Base-by-base conservation (phyloP, 1,284 basidiomycete species). In the Moesziomyces antarcticus region DNA sequence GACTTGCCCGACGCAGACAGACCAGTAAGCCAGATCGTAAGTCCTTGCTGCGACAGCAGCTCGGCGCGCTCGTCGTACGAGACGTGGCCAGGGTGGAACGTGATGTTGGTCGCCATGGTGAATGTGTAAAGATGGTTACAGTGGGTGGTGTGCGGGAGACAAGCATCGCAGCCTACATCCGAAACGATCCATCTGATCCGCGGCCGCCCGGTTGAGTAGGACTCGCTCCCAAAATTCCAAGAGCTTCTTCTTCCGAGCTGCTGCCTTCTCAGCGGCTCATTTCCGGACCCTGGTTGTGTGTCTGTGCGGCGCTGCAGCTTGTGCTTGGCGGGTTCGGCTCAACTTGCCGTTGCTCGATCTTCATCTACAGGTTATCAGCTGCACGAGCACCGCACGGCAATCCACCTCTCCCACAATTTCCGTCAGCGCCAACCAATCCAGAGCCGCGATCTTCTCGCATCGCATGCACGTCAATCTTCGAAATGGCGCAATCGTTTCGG, bases 91-190 rank as follows among this genome's bases (percentile, higher is more conserved):
- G 87, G 85, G 88, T 94, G 92, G 85, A 93, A 93, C 60, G 91
- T 92, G 82, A 95, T 93, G 86, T 94, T 93, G 57, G 91, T 91
- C 33, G 92, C 89, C 92, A 93, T 93, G 24, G 50, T 78, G 56
- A 25, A 14, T 21, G 18, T 24, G 37, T 21, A 20, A n/a, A 8
- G 24, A 25, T 18, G 14, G 1, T 18, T 27, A 27, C 25, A 18
- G 21, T 41, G 11, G 37, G 8, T 14, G 64, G 25, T 50, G 24
- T 14, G 18, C 20, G 25, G 18, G 6, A 16, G 22, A 30, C 11
- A 24, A 9, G n/a, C 11, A 33, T 22, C 21, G 42, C 42, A 40
- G 11, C 13, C 30, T 3, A 11, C 30, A 33, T 10, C 30, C 30
- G 30, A 30, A 30, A 30, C 30, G 14, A 40, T n/a, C 13, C 16